phyloP scores from a whole-genome alignment of 1,284 basidiomycete species.

The Malassezia furfur region DNA sequence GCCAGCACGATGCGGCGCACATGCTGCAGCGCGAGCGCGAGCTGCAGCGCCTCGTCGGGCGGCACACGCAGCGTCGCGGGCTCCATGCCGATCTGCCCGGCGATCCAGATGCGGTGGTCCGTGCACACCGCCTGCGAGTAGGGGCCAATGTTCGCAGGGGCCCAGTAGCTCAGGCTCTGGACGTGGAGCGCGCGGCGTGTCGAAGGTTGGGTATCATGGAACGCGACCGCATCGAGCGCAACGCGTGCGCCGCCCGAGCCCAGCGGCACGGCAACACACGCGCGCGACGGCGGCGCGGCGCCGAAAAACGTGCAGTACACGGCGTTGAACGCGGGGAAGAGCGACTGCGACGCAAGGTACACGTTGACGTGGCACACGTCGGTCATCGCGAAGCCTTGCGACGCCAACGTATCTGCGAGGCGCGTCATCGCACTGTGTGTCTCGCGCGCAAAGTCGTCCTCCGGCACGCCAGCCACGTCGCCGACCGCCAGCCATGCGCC shows the following conservation, averaged over 20 bases:
- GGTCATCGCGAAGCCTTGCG: conserved; percentile 34
- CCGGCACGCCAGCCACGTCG: not conserved
- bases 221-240: conserved; percentile 1
- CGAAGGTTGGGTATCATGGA: conserved; percentile 4
- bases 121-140: conserved; percentile 87
- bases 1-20: conserved; percentile 59
- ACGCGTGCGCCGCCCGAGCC: not conserved
- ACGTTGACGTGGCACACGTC: conserved; percentile 72
- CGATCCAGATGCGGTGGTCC: conserved; percentile 67
- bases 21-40: conserved; percentile 71
- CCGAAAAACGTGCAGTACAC: conserved; percentile 76
- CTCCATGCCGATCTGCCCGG: conserved; percentile 86
- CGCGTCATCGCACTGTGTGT: conserved; percentile 1
- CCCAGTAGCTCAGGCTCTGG: conserved; percentile 93
- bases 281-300: conserved; percentile 79
- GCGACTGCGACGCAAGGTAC: conserved; percentile 56
- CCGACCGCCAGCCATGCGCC: conserved; percentile 6
- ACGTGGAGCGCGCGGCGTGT: conserved; percentile 66
- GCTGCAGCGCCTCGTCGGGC: conserved; percentile 55
- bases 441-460: not conserved
- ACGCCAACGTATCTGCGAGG: not conserved
- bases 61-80: conserved; percentile 67
- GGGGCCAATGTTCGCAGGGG: conserved; percentile 95
- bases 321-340: conserved; percentile 36
- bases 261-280: conserved; percentile 65